Conservation (phyloP, 148 eudicot genomes). For the Camellia japonica region DNA sequence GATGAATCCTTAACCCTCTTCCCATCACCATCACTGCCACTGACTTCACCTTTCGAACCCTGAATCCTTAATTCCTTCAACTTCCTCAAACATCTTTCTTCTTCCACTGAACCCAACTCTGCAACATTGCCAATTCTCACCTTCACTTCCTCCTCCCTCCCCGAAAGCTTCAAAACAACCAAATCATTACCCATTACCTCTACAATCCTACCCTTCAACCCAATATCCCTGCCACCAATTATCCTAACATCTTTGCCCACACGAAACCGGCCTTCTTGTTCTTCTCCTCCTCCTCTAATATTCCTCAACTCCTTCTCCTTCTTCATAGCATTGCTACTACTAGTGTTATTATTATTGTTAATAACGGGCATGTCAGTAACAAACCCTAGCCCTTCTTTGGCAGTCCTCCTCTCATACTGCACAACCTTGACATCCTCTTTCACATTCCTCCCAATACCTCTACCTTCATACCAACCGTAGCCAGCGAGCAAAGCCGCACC, state of each 20-base stretch:
- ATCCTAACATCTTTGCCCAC: slow-evolving; percentile 62
- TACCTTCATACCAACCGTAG: slow-evolving; percentile 86
- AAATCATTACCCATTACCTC: slow-evolving; percentile 31
- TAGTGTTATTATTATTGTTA: slow-evolving; percentile 17
- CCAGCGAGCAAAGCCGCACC: slow-evolving; percentile 78
- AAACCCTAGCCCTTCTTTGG: slow-evolving; percentile 82
- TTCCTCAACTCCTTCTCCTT: slow-evolving; percentile 19
- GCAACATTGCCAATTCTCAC: slow-evolving; percentile 50
- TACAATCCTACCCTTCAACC: slow-evolving; percentile 52
- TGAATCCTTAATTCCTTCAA: slow-evolving; percentile 53
- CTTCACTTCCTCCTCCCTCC: slow-evolving; percentile 41
- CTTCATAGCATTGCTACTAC: slow-evolving; percentile 8
- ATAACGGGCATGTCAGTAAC: slow-evolving; percentile 19
- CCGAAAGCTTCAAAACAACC: slow-evolving; percentile 48
- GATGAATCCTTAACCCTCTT: slow-evolving; percentile 18
- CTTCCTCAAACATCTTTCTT: slow-evolving; percentile 65
- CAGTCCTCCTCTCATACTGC: slow-evolving; percentile 47
- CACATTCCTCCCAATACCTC: slow-evolving; percentile 72
- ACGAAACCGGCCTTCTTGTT: slow-evolving; percentile 12
- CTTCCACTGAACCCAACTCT: slow-evolving; percentile 70
- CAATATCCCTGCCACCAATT: slow-evolving; percentile 53
- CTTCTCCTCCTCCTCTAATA: slow-evolving; percentile 1
- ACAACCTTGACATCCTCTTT: slow-evolving; percentile 69
- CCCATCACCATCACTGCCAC: slow-evolving; percentile 9
- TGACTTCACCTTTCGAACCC: slow-evolving; percentile 24